Base-by-base conservation (phyloP, 139 green algal genomes). In the Volvox africanus region DNA sequence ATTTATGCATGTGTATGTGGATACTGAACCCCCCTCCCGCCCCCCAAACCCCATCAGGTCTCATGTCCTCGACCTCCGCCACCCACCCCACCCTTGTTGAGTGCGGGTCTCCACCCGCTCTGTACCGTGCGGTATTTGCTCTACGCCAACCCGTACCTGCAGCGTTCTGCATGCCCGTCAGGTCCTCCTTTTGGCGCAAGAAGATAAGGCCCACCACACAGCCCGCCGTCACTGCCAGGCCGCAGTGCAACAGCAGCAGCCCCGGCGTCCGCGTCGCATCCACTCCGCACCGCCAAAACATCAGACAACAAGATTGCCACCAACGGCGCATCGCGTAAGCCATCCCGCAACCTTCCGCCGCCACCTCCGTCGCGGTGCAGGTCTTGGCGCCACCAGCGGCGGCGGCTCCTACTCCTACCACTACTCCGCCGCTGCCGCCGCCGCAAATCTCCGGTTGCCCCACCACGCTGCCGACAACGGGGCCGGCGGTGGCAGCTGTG, bases 201-300 rank as follows among this genome's bases (percentile, higher is more conserved):
- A 98, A 98, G 87, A 98, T 96, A 79, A 94, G 33, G 19, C 96
- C 97, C 93, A 98, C 95, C 71, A 94, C 33, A 33, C 95, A 16
- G 3, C 92, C 95, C 26, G 97, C 81, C 86, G 65, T 33, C 75
- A 95, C 13, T 20, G 88, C 94, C 78, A 97, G 87, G 0, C 89
- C 61, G 55, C 32, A 79, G 90, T 97, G 96, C 82, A 97, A 90
- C 81, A 94, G 76, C 61, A 98, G 91, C 83, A 98, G 92, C 36
- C 93, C 68, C 3, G 96, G 96, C 87, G 97, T 96, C 44, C 96
- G 92, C 19, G 91, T 20, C 33, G 97, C 93, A 26, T 87, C 85
- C 67, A 85, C 68, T 11, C 50, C 78, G 6, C 21, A 61, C 17
- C 83, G 68, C 68, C 88, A 94, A 30, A 76, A 80, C 83, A 94